Base-by-base conservation (phyloP, 768 basidiomycete species). In the Suillus paluster region DNA sequence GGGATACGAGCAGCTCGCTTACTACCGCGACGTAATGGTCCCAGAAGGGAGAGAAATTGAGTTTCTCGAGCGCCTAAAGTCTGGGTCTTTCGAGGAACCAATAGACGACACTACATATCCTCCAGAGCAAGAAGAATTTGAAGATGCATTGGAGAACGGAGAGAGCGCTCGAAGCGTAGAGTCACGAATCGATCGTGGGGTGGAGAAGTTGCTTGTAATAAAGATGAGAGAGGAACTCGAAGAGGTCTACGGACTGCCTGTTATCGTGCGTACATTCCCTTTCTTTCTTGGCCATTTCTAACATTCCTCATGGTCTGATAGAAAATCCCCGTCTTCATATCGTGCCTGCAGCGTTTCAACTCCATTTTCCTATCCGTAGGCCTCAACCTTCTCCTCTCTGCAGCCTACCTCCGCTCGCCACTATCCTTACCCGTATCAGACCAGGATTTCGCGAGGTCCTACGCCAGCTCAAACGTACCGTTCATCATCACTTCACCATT, bases 271-370 rank as follows among this genome's bases (percentile, higher is more conserved):
- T 86, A 12, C n/a, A 23, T 57, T 23, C 57, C 25, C 33, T 30
- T 14, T 48, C 45, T 14, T 52, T 48, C 49, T n/a, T 38, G 2
- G 14, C 7, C 9, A 21, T 23, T 19, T 59, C 53, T 67, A 64
- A 61, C 66, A 34, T 39, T 19, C 61, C n/a, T n/a, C n/a, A 48
- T 21, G 14, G 39, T 10, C 19, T 9, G 39, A 23, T 68, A 91
- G 91, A 81, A 81, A 64, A 91, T 95, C 34, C 92, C 92, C 1
- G 86, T 91, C 3, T 90, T 94, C 70, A 82, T 95, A 21, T 85
- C 88, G 9, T 89, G 87, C 68, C 79, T 95, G 58, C 90, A 92
- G 70, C 84, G 92, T 58, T 75, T 92, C 63, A 91, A 92, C 71
- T 83, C 88, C 5, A 82, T 93, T 63, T 71, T 94, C 8, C 82